A percentile compares a stretch with the other conserved stretches of the same genome.
phyloP scores from a whole-genome alignment of 202 grass and related monocot species.

The Digitaria exilis region DNA sequence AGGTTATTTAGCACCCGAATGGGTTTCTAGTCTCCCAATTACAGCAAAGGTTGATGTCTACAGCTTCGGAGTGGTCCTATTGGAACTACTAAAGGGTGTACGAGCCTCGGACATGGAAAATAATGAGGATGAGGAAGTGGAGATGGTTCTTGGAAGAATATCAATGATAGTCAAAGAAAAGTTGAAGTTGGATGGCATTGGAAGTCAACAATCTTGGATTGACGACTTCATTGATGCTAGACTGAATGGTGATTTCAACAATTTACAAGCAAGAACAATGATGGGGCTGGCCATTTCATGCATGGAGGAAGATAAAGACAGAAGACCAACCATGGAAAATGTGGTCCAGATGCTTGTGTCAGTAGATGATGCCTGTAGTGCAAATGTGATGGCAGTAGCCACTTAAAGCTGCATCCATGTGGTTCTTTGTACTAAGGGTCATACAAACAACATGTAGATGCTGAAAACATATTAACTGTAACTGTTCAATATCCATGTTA shows the following conservation, averaged over 20 bases:
- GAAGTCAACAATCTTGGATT: conserved; percentile 13
- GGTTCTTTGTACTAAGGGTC: neutral
- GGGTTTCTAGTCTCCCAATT: conserved; percentile 55
- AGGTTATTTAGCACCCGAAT: conserved; percentile 64
- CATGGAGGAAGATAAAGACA: conserved; percentile 47
- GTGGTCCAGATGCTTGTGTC: conserved; percentile 40
- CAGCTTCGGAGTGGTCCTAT: conserved; percentile 58
- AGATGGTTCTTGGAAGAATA: conserved; percentile 32
- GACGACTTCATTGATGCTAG: conserved; percentile 38
- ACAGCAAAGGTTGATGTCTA: conserved; percentile 67
- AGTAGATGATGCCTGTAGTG: neutral
- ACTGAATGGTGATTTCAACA: conserved; percentile 40
- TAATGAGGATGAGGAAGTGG: conserved; percentile 28
- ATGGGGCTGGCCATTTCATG: conserved; percentile 46
- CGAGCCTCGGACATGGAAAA: conserved; percentile 48
- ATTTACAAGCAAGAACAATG: conserved; percentile 46
- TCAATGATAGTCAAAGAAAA: conserved; percentile 27
- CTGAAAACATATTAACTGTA: neutral
- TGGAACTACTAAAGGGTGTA: conserved; percentile 51
- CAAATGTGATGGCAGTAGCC: neutral
- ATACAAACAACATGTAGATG: neutral
- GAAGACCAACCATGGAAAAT: conserved; percentile 53
- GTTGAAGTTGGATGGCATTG: neutral
- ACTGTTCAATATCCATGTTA: neutral
- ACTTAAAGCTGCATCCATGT: neutral